Evolutionary conservation across 208 protist genomes (phyloP).

Genomic region (Leptomonas pyrrhocoris): DNA sequence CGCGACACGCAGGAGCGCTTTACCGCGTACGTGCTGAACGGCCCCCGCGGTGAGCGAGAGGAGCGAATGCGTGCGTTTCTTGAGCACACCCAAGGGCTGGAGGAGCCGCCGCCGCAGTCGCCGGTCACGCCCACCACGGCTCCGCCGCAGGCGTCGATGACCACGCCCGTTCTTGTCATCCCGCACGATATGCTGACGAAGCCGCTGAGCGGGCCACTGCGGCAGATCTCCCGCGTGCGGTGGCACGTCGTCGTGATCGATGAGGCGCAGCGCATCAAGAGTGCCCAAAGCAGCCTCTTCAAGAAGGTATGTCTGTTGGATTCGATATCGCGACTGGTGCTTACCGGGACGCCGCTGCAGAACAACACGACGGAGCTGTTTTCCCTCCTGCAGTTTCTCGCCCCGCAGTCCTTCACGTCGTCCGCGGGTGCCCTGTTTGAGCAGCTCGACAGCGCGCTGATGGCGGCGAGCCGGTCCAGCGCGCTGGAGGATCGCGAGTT

Average conservation of each 20-base stretch:
- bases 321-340: slow-evolving; percentile 42
- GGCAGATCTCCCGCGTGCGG: slow-evolving; percentile 46
- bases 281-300: slow-evolving; percentile 40
- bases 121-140: background rate
- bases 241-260: slow-evolving; percentile 92
- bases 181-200: slow-evolving; percentile 53
- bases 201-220: slow-evolving; percentile 24
- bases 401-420: slow-evolving; percentile 67
- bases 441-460: slow-evolving; percentile 43
- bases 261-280: slow-evolving; percentile 94
- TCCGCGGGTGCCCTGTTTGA: slow-evolving; percentile 37
- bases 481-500: slow-evolving; percentile 44
- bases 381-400: slow-evolving; percentile 90
- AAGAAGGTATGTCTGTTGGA: slow-evolving; percentile 42
- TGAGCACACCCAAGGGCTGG: slow-evolving; percentile 12
- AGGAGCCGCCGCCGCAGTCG: background rate
- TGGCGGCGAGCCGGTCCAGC: slow-evolving; percentile 33
- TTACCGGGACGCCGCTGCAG: slow-evolving; percentile 93
- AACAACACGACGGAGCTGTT: slow-evolving; percentile 95
- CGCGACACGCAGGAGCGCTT: slow-evolving; percentile 27
- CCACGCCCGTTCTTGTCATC: slow-evolving; percentile 49
- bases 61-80: slow-evolving; percentile 34
- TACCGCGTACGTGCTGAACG: slow-evolving; percentile 48
- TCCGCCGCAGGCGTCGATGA: no score
- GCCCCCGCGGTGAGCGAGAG: slow-evolving; percentile 39